Base-by-base conservation (phyloP, 257 asterid species). In the Mitragyna speciosa region DNA sequence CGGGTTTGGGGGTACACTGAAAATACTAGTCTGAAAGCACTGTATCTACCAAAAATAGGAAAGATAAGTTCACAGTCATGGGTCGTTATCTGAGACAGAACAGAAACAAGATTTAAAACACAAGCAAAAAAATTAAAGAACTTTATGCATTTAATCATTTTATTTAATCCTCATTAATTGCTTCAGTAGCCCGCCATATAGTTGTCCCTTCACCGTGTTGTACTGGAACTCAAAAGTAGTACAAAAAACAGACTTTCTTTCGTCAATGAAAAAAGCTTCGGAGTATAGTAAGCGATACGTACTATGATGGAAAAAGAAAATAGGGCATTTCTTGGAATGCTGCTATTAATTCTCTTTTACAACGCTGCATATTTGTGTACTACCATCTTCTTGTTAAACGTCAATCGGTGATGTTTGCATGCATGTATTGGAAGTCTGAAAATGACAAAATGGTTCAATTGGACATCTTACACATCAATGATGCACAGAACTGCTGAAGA, bases 81-180 rank as follows among this genome's bases (percentile, higher is more conserved):
- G 61, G 79, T 63, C 79, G 24, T 76, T 45, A 76, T 76, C 72
- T 75, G 19, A 41, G 48, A 26, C 48, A 41, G 70, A n/a, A 17
- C 49, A 56, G 51, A 54, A 54, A 20, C 51, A 54, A 72, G 2
- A 3, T 22, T 75, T 6, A 36, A 48, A 54, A 1, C 67, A 12
- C 20, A 76, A 7, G 43, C 66, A 16, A 59, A 75, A 59, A 61
- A 15, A 24, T 76, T 45, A 58, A 12, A 10, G 3, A 20, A 74
- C 67, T 31, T 15, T 31, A 7, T 20, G 49, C 5, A 33, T 73
- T 41, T 31, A 2, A 16, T 26, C 6, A 66, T 17, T 66, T 31
- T 5, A 31, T 45, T 45, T 45, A 45, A 45, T 31, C 47, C 14
- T 6, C 71, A 16, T 9, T n/a, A 63, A 65, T 30, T 14, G 19